Evolutionary conservation across 2,329 filamentous ascomycete species (phyloP).

Genomic region (Alternaria longipes): DNA sequence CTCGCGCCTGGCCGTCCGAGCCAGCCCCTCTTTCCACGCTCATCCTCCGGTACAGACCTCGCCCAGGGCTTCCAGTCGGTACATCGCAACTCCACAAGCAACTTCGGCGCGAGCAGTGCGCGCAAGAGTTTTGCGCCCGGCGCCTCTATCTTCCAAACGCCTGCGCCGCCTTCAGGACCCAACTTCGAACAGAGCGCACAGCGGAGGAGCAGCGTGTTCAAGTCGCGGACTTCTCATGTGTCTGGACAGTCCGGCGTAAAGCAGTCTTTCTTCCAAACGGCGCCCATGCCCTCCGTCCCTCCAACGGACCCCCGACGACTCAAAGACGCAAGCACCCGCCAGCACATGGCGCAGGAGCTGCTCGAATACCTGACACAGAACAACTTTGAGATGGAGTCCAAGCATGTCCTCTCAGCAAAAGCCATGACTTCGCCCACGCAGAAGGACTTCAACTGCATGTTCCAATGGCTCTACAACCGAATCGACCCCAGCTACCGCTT

Average conservation of each 20-base stretch:
- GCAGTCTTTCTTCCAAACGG: constrained; percentile 95
- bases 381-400: constrained; percentile 98
- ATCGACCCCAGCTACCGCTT: constrained; percentile 95
- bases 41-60: constrained; percentile 83
- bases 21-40: constrained; percentile 86
- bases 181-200: constrained; percentile 66
- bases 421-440: constrained; percentile 93
- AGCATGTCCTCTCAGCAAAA: constrained; percentile 89
- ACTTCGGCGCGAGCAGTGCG: constrained; percentile 65
- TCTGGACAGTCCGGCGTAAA: constrained; percentile 73
- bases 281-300: constrained; percentile 80
- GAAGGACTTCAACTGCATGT: constrained; percentile 98
- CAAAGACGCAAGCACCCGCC: constrained; percentile 80
- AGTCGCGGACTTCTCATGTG: constrained; percentile 67
- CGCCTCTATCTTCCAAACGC: constrained; percentile 58
- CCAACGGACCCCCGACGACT: constrained; percentile 87
- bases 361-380: constrained; percentile 91
- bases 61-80: constrained; percentile 85
- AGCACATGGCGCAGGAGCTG: constrained; percentile 85
- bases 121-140: constrained; percentile 77
- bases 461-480: constrained; percentile 95
- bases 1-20: constrained; percentile 81
- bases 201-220: constrained; percentile 76
- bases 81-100: constrained; percentile 82
- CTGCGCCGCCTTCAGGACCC: constrained; percentile 56